Percentiles rank a stretch among this genome's conserved stretches.
Conservation (phyloP, 208 protist genomes). For the Leishmania major region DNA sequence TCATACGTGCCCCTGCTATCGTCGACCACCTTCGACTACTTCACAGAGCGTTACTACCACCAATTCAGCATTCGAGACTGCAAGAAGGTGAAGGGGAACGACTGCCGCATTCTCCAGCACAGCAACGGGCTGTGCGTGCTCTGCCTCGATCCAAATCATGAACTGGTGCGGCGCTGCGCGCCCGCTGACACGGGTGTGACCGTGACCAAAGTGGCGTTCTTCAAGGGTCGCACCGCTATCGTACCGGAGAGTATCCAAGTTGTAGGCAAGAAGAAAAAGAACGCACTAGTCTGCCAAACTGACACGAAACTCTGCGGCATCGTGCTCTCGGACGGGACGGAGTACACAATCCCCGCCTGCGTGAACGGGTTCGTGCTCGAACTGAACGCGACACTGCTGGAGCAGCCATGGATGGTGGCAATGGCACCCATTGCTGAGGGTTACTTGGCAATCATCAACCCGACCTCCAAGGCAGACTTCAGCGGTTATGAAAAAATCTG, state of each 20-base stretch:
- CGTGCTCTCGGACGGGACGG: slow-evolving; percentile 42
- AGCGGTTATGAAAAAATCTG: slow-evolving; percentile 56
- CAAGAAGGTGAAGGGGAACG: slow-evolving; percentile 68
- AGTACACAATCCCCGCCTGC: slow-evolving; percentile 72
- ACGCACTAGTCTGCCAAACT: slow-evolving; percentile 75
- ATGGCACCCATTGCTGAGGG: slow-evolving; percentile 66
- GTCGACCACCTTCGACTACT: slow-evolving; percentile 76
- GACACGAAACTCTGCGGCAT: slow-evolving; percentile 83
- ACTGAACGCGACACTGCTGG: slow-evolving; percentile 63
- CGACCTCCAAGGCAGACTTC: slow-evolving; percentile 56
- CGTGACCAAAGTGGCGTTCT: slow-evolving; percentile 27
- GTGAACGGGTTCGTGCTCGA: slow-evolving; percentile 85
- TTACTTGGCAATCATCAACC: slow-evolving; percentile 80
- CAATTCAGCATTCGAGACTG: slow-evolving; percentile 73
- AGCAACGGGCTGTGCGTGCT: slow-evolving; percentile 86
- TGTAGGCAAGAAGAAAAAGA: slow-evolving; percentile 86
- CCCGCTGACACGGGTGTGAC: slow-evolving; percentile 10
- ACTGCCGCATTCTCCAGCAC: slow-evolving; percentile 80
- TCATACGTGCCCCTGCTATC: slow-evolving; percentile 26
- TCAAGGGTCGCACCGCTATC: slow-evolving; percentile 50
- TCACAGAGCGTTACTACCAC: slow-evolving; percentile 78
- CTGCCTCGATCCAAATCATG: slow-evolving; percentile 76
- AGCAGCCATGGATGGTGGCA: slow-evolving; percentile 58
- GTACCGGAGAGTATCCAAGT: slow-evolving; percentile 55
- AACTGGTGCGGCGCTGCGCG: slow-evolving; percentile 24